Conservation (phyloP, 768 basidiomycete species). For the Termitomyces sp. region DNA sequence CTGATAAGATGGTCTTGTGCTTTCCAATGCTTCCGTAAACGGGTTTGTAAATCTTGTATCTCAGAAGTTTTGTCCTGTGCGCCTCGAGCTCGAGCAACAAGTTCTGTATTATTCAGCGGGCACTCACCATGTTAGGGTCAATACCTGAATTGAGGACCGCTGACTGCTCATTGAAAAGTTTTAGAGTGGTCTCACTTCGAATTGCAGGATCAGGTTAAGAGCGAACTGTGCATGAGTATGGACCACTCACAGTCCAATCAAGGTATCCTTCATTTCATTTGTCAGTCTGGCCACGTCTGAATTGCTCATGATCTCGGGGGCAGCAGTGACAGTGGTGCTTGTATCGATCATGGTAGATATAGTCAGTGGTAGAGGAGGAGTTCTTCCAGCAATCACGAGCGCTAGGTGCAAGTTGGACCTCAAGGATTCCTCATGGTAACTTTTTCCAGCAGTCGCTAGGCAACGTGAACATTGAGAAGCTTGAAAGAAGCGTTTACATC, state of each 20-base stretch:
- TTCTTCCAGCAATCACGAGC: background rate
- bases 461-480: background rate
- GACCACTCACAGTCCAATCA: slow-evolving; percentile 17
- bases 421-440: slow-evolving; percentile 16
- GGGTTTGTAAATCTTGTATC: slow-evolving; percentile 17
- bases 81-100: background rate
- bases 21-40: slow-evolving; percentile 14
- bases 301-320: background rate
- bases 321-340: background rate
- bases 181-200: slow-evolving; percentile 27
- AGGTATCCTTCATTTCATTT: slow-evolving; percentile 11
- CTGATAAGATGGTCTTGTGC: slow-evolving; percentile 18
- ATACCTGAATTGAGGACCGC: slow-evolving; percentile 19
- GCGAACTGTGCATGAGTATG: background rate
- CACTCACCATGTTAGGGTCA: slow-evolving; percentile 26
- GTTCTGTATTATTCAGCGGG: background rate
- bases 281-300: background rate
- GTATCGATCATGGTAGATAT: slow-evolving; percentile 1
- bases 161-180: slow-evolving; percentile 26
- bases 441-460: background rate
- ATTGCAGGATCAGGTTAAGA: background rate
- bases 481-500: background rate
- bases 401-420: slow-evolving; percentile 3
- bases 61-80: slow-evolving; percentile 12
- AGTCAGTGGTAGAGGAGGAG: background rate